phyloP scores from a whole-genome alignment of 805 yeast genomes.

The Candida fluviatilis region DNA sequence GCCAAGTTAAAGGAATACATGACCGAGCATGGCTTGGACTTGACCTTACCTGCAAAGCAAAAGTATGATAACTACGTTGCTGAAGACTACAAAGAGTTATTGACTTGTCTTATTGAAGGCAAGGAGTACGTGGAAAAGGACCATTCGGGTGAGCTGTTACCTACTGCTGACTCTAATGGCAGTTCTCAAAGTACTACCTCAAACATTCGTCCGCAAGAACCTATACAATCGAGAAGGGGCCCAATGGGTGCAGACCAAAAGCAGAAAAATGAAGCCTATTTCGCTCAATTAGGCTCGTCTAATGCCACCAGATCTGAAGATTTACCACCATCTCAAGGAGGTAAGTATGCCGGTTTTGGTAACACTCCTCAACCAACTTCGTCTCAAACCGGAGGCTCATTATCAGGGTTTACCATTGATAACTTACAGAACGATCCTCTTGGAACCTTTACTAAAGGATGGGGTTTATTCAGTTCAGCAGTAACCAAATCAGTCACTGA shows the following conservation, averaged over 20 bases:
- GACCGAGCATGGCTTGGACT: constrained; percentile 65
- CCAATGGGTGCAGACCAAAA: constrained; percentile 33
- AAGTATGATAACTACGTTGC: constrained; percentile 91
- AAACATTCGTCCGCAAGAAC: constrained; percentile 16
- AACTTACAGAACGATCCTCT: constrained; percentile 78
- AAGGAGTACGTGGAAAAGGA: constrained; percentile 63
- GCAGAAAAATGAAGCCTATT: constrained; percentile 73
- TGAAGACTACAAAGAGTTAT: constrained; percentile 84
- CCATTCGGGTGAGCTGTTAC: constrained; percentile 46
- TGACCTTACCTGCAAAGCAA: constrained; percentile 55
- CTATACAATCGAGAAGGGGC: constrained; percentile 40
- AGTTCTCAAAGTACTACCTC: constrained; percentile 1
- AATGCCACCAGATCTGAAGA: constrained; percentile 72
- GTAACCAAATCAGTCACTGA: constrained; percentile 80
- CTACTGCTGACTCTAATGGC: constrained; percentile 14
- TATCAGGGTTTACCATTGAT: constrained; percentile 58
- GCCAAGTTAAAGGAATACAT: constrained; percentile 68
- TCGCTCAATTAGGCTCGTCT: constrained; percentile 70
- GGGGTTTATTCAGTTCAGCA: constrained; percentile 89
- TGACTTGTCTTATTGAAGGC: constrained; percentile 74
- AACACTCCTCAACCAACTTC: constrained; percentile 57
- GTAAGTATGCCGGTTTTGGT: constrained; percentile 89
- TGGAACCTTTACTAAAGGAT: constrained; percentile 87
- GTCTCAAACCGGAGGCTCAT: constrained; percentile 33
- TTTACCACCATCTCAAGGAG: constrained; percentile 91